Evolutionary conservation across 2,329 filamentous ascomycete genomes (phyloP), one percentile per base, ranked within the genome.

Genomic region (Talaromyces amestolkiae): DNA sequence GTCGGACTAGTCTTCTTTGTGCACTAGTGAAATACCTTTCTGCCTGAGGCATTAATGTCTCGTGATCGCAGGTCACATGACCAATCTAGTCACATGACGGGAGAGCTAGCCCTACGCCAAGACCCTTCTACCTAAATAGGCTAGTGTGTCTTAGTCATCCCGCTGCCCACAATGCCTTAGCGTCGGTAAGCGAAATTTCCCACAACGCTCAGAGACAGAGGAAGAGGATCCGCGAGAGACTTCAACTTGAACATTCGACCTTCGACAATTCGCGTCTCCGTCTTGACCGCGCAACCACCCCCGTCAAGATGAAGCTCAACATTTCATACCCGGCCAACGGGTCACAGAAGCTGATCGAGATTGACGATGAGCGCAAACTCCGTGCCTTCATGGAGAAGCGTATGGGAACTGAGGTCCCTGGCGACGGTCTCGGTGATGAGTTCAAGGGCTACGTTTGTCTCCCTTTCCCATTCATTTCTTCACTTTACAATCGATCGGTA

Each of bases 311-410:
- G 89, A 91, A 91, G 86, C 85, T 89, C 81, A 89, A 89, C 84
- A 86, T 89, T 79, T 89, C 86, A 79, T 96, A 93, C 90, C 95
- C 95, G 85, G 92, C 94, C 89, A 98, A 98, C 86, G 95, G 95
- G 89, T 95, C 93, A 80, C 95, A 99, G 85, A 99, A 99, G 89
- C 88, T 99, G 82, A 90, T 99, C 86, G 96, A 99, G 77, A 86
- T 99, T 78, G 95, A 99, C 80, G 96, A 99, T 91, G 96, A 99
- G 85, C 93, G 93, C 86, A 97, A 97, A 89, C 89, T 98, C 83
- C 91, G 92, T 82, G 88, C 95, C 86, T 98, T 98, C 89, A 93
- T 97, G 90, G 95, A 98, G 84, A 93, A 93, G 88, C 91, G 92
- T 84, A 91, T 91, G 89, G 81, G 87, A 87, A 75, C 78, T 72